phyloP scores from a whole-genome alignment of 2,329 filamentous ascomycete genomes.

The Exserohilum turcica region DNA sequence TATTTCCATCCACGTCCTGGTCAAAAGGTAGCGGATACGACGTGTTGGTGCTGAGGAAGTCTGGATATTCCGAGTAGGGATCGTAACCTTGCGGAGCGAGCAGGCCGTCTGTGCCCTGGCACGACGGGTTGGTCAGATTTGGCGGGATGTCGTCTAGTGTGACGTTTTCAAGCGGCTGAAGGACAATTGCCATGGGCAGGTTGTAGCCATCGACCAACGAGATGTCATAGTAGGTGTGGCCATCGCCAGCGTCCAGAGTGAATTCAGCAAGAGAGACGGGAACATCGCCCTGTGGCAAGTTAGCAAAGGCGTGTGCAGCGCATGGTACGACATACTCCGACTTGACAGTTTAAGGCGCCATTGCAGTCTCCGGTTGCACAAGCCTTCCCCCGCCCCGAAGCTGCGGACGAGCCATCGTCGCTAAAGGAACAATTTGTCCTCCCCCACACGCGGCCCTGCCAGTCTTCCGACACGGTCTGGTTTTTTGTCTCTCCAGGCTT shows the following conservation, averaged over 20 bases:
- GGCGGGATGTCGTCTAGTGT: conserved; percentile 68
- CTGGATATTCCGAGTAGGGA: conserved; percentile 57
- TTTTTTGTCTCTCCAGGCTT: conserved; percentile 61
- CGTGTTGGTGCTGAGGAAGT: conserved; percentile 65
- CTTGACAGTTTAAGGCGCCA: conserved; percentile 69
- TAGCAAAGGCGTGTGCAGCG: conserved; percentile 5
- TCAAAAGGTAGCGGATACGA: conserved; percentile 73
- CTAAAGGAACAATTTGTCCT: conserved; percentile 83
- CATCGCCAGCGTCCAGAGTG: conserved; percentile 69
- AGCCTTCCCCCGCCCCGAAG: conserved; percentile 57
- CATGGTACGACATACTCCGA: conserved; percentile 60
- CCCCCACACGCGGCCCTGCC: conserved; percentile 83
- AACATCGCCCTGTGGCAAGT: conserved; percentile 64
- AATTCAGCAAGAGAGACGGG: conserved; percentile 83
- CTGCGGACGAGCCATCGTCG: conserved; percentile 62
- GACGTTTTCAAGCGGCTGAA: conserved; percentile 61
- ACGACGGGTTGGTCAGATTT: conserved; percentile 76
- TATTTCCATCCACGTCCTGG: conserved; percentile 59
- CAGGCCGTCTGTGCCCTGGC: conserved; percentile 72
- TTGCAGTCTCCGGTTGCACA: conserved; percentile 80
- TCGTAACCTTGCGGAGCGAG: conserved; percentile 54
- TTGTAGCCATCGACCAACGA: conserved; percentile 87
- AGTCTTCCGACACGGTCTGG: conserved; percentile 71
- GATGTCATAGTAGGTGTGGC: conserved; percentile 82
- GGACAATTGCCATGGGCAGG: conserved; percentile 66